A percentile compares a stretch with the other conserved stretches of the same genome.
phyloP scores from a whole-genome alignment of 805 yeast genomes.

The Metschnikowia rubicola region DNA sequence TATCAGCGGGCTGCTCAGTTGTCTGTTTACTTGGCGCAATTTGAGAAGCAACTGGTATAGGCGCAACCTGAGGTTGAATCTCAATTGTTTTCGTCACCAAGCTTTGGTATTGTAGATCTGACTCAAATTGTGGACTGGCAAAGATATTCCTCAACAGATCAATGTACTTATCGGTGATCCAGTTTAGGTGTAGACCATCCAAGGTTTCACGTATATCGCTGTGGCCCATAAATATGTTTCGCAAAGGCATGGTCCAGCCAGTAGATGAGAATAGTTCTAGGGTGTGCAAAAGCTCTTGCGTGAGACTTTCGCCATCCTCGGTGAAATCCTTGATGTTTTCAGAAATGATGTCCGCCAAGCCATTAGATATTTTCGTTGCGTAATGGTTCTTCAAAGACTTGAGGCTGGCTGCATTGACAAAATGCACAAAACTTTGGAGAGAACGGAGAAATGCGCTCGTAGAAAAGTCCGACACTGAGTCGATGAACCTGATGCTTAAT shows the following conservation, averaged over 20 bases:
- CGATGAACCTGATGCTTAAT: not conserved
- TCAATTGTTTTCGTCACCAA: conserved; percentile 16
- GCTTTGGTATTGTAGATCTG: conserved; percentile 8
- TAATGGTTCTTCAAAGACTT: conserved; percentile 24
- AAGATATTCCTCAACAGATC: conserved; percentile 25
- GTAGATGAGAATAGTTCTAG: conserved; percentile 18
- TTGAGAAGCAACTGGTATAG: not conserved
- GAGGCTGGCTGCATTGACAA: conserved; percentile 26
- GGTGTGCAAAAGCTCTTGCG: conserved; percentile 20
- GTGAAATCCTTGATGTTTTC: conserved; percentile 26
- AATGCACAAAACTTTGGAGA: conserved; percentile 24
- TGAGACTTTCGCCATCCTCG: conserved; percentile 15
- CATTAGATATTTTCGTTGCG: conserved; percentile 27
- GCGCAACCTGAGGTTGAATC: not conserved
- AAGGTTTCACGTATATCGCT: conserved; percentile 24
- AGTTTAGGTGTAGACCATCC: conserved; percentile 27
- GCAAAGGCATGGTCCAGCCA: conserved; percentile 26
- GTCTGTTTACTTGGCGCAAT: not conserved
- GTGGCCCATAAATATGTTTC: conserved; percentile 14
- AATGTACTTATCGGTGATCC: conserved; percentile 33
- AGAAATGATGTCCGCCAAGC: conserved; percentile 28
- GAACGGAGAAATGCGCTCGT: conserved; percentile 22
- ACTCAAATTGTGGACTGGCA: conserved; percentile 6
- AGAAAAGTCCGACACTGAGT: not conserved
- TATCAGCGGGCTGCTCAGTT: not conserved